Conservation (phyloP, 257 asterid genomes). For the Solanum corneliomulleri region DNA sequence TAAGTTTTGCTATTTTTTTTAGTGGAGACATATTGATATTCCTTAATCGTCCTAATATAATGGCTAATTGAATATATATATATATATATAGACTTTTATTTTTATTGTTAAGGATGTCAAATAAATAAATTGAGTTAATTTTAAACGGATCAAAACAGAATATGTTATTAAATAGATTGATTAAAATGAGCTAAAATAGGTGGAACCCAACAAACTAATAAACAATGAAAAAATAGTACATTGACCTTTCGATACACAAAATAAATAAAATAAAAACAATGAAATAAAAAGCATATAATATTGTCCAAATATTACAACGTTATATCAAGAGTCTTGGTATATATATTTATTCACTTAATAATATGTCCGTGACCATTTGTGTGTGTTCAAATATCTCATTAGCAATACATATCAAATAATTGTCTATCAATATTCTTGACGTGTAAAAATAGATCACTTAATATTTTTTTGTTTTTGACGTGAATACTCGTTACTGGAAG, state of each 20-base stretch:
- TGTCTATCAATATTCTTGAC: background rate
- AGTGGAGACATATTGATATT: no score
- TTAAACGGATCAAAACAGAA: no score
- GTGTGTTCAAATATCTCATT: background rate
- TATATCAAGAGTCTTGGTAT: background rate
- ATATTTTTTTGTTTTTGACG: background rate
- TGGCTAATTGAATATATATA: background rate
- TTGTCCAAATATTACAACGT: background rate
- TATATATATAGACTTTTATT: background rate
- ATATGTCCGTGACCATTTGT: background rate
- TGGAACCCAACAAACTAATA: background rate
- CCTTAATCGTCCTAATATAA: background rate
- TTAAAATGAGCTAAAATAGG: background rate
- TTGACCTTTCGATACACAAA: background rate
- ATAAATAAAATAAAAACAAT: background rate
- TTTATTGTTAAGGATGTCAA: background rate
- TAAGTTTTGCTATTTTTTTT: rapidly evolving
- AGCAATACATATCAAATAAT: background rate
- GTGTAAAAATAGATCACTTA: background rate
- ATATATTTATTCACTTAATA: background rate
- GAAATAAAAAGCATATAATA: background rate
- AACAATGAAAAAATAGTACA: background rate
- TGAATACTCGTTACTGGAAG: background rate
- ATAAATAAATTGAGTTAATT: no score
- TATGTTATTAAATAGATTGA: background rate